phyloP scores from a whole-genome alignment of 1,284 basidiomycete species.

The Ustilago vetiveriae region DNA sequence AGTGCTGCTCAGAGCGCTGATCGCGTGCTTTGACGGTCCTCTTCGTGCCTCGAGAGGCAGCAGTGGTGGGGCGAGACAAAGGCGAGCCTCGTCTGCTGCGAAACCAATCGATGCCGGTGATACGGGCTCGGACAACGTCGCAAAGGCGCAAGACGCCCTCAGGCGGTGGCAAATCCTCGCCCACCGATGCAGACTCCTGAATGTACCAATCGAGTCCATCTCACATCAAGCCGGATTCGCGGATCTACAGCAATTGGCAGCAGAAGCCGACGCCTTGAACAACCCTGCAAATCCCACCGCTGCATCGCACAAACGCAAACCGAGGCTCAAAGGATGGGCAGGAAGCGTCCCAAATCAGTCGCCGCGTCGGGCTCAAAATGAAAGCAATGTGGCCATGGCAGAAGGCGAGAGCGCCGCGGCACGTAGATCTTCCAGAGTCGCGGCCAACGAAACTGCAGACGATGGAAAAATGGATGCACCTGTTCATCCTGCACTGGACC shows the following conservation, averaged over 20 bases:
- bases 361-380: neutral
- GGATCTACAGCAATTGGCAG: slow-evolving; percentile 22
- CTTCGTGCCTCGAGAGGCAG: neutral
- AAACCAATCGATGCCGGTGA: neutral
- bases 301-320: slow-evolving; percentile 16
- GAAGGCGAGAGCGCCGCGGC: slow-evolving; percentile 7
- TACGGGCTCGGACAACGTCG: neutral
- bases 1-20: slow-evolving; percentile 82
- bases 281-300: slow-evolving; percentile 6
- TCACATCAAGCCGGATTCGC: slow-evolving; percentile 23
- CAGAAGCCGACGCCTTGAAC: slow-evolving; percentile 17
- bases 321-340: slow-evolving; percentile 39
- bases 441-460: neutral
- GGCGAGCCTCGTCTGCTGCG: slow-evolving; percentile 10
- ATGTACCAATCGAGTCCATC: slow-evolving; percentile 27
- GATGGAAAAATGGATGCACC: neutral
- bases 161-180: slow-evolving; percentile 21
- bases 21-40: slow-evolving; percentile 69
- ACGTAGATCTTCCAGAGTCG: slow-evolving; percentile 14
- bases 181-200: slow-evolving; percentile 31
- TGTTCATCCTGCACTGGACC: slow-evolving; percentile 26
- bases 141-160: slow-evolving; percentile 4
- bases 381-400: neutral
- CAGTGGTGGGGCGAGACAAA: neutral
- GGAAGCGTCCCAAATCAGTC: slow-evolving; percentile 8